Conservation (phyloP, 192 early-diverging fungal species). For the Rhizophagus clarus region DNA sequence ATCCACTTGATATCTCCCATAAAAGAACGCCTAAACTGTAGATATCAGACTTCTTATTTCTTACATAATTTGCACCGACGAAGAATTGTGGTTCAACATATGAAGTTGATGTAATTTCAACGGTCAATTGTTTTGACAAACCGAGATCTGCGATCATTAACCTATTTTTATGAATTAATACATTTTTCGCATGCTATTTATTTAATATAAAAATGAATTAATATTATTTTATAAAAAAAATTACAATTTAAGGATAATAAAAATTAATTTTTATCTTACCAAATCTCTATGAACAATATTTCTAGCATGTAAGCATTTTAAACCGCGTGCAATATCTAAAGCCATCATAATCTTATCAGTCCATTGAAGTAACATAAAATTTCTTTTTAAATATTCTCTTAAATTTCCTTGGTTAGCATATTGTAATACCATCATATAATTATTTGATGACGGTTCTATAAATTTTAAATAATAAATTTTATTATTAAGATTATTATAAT, state of each 20-base stretch:
- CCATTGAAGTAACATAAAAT: not conserved
- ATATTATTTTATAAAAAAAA: not conserved
- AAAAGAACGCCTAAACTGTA: conserved; percentile 46
- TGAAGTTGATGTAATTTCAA: not conserved
- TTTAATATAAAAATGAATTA: not conserved
- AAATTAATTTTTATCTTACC: not conserved
- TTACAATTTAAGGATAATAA: no score
- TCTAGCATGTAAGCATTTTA: not conserved
- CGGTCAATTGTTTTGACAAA: not conserved
- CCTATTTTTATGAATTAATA: conserved; percentile 4
- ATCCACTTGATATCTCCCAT: conserved; percentile 45
- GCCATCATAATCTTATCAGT: not conserved
- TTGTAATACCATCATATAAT: conserved; percentile 5
- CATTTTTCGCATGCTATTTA: conserved; percentile 20
- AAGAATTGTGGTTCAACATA: conserved; percentile 9
- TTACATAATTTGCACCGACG: not conserved
- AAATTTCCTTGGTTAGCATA: conserved; percentile 15
- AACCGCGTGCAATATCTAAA: not conserved
- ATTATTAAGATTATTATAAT: not conserved
- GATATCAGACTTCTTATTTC: conserved; percentile 44
- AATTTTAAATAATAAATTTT: not conserved
- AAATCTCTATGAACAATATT: conserved; percentile 24
- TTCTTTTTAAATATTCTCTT: conserved; percentile 12
- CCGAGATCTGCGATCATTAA: conserved; percentile 19
- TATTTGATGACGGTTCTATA: not conserved